A percentile compares a stretch with the other conserved stretches of the same genome.
Evolutionary conservation across 2,329 filamentous ascomycete genomes (phyloP).

Genomic region (Fusarium sp.): DNA sequence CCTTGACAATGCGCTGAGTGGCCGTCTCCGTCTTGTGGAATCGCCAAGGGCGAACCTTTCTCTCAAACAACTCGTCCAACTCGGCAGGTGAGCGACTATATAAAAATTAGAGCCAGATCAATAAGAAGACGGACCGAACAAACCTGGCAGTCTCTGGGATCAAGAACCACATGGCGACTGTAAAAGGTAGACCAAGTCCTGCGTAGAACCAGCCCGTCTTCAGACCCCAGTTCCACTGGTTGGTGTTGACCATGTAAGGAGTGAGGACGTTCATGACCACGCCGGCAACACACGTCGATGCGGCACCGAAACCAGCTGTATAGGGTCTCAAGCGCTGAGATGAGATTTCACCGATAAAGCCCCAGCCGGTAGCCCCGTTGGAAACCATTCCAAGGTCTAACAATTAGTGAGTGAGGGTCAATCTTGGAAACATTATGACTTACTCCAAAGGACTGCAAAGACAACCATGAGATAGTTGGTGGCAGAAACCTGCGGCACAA

Average conservation of each 20-base stretch:
- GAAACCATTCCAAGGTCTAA: slow-evolving; percentile 14
- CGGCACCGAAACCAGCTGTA: slow-evolving; percentile 46
- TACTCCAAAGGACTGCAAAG: slow-evolving; percentile 27
- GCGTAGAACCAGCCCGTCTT: slow-evolving; percentile 47
- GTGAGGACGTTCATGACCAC: slow-evolving; percentile 41
- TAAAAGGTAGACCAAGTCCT: neutral
- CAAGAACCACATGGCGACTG: neutral
- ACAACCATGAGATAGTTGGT: slow-evolving; percentile 21
- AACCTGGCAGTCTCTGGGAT: neutral
- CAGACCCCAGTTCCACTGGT: slow-evolving; percentile 45
- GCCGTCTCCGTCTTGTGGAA: slow-evolving; percentile 20
- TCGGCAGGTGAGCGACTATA: slow-evolving; percentile 42
- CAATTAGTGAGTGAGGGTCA: neutral
- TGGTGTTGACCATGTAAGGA: slow-evolving; percentile 46
- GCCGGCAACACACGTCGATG: slow-evolving; percentile 36
- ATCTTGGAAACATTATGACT: accelerated
- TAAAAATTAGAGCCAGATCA: neutral
- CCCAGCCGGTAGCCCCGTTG: slow-evolving; percentile 38
- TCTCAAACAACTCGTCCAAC: slow-evolving; percentile 45
- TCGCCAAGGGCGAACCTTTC: slow-evolving; percentile 26
- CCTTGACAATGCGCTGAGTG: slow-evolving; percentile 3
- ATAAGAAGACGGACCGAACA: neutral
- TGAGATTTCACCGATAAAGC: slow-evolving; percentile 50
- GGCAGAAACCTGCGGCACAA: slow-evolving; percentile 6
- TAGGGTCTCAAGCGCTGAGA: slow-evolving; percentile 48